Evolutionary conservation across 1,284 basidiomycete genomes (phyloP), one percentile per base, ranked within the genome.

Genomic region (Ceratobasidium sp.): DNA sequence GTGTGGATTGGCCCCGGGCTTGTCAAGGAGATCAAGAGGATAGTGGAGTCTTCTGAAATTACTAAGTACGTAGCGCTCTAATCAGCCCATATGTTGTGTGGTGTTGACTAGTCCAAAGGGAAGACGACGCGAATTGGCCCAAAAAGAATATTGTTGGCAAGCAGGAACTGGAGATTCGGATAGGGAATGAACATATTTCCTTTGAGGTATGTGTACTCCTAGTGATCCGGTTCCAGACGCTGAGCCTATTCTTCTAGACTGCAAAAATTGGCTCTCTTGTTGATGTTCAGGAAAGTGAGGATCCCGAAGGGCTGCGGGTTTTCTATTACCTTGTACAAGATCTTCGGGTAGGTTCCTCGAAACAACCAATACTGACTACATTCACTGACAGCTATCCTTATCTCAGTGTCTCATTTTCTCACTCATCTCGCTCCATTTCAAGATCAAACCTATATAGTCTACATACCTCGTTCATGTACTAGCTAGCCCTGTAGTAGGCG

Each of bases 271-370:
- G 97, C 26, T 96, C 97, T 12, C 87, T 99, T 61, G 95, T 97
- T 58, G 97, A 99, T 82, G 97, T 99, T 61, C 95, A 97, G 83
- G 97, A 98, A 83, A 97, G 95, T 80, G 95, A 98, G 82, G 98
- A 99, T 84, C 97, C 98, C 0, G 97, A 99, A 84, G 97, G 97
- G 0, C 89, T 99, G 55, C 91, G 97, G n/a, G 97, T 99, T 66
- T 99, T 99, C 87, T 99, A 99, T 86, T 99, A 99, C 84, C 90
- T 99, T 40, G 95, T 99, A 5, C 97, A 99, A 86, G 98, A 99
- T 86, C 89, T 99, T 82, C 97, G 96, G 90, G 97, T 95, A 81
- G 69, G 90, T 80, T 13, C 40, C 42, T 44, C 40, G 26, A 56
- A 51, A 20, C 6, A 4, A 2, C 23, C 18, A 12, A 3, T 49